Evolutionary conservation across 176 grass and related monocot genomes (phyloP), one percentile per base, ranked within the genome.

Genomic region (Metroxylon sagu): DNA sequence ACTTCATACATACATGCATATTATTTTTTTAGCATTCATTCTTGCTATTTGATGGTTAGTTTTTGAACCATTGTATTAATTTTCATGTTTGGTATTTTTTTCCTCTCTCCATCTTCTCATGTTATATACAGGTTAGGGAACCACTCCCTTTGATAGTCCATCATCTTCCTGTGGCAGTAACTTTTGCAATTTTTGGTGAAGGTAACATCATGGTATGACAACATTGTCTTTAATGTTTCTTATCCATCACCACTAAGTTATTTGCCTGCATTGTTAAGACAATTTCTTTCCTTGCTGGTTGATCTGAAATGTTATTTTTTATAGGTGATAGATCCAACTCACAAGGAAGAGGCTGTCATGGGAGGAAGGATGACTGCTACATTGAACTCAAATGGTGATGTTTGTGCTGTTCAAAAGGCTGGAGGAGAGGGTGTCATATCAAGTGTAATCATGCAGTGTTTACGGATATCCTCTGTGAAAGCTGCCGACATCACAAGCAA

Each of bases 261-360:
- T 35, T 35, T 35, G 31, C 31, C 31, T 35, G 31, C 31, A 35
- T 35, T 1, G 31, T 35, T 35, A 35, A 35, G 6, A 1, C 26
- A 48, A 48, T 50, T 8, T 49, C 19, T 49, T 43, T 43, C 35
- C 19, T 8, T 28, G 30, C 17, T 14, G 23, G 49, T 21, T 59
- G 3, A 27, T 25, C 53, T 58, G 54, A 82, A 43, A 69, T 59
- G 17, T 27, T 26, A 15, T 62, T 53, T 69, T 48, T 21, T 79
- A 49, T 70, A 98, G 93, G 76, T 92, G 48, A 69, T 98, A 29
- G 93, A 98, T 82, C 93, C 93, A 69, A 85, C 78, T 57, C 88
- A 92, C 60, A 98, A 98, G 83, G 93, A 98, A 80, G 93, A 98
- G 76, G 78, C 79, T 54, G 76, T 92, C 30, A 89, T 88, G 87